Evolutionary conservation across 2,329 filamentous ascomycete genomes (phyloP).

Genomic region (Fonsecaea pugnacius): DNA sequence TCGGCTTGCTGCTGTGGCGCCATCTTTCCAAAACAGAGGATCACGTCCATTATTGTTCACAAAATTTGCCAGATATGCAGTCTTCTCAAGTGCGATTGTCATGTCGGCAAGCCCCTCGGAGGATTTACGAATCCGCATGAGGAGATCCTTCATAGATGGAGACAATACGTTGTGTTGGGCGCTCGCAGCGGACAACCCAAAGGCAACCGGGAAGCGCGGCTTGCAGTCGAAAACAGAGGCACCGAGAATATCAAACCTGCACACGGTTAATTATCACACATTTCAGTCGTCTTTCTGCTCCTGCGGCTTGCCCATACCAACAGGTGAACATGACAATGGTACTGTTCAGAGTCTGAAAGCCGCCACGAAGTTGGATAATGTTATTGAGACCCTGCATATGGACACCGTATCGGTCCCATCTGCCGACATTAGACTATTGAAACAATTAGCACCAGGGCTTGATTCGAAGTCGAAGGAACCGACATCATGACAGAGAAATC

Average conservation of each 20-base stretch:
- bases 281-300: background rate
- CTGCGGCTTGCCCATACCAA: slow-evolving; percentile 8
- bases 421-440: slow-evolving; percentile 33
- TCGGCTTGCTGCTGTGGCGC: slow-evolving; percentile 3
- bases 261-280: background rate
- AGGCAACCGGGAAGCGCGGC: slow-evolving; percentile 10
- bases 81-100: slow-evolving; percentile 1
- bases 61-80: background rate
- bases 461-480: slow-evolving; percentile 15
- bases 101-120: background rate
- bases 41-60: slow-evolving; percentile 7
- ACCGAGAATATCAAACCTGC: slow-evolving; percentile 19
- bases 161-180: background rate
- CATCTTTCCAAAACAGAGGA: slow-evolving; percentile 19
- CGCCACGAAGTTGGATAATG: slow-evolving; percentile 34
- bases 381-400: slow-evolving; percentile 36
- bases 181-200: background rate
- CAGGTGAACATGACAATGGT: slow-evolving; percentile 13
- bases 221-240: slow-evolving; percentile 17
- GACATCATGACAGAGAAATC: slow-evolving; percentile 39
- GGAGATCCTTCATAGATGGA: background rate
- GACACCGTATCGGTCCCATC: slow-evolving; percentile 33
- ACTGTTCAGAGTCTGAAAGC: slow-evolving; percentile 26
- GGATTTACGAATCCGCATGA: background rate
- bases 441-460: background rate